A percentile compares a stretch with the other conserved stretches of the same genome.
Conservation (phyloP, 805 yeast species). For the Kodamaea nitidulidarum region DNA sequence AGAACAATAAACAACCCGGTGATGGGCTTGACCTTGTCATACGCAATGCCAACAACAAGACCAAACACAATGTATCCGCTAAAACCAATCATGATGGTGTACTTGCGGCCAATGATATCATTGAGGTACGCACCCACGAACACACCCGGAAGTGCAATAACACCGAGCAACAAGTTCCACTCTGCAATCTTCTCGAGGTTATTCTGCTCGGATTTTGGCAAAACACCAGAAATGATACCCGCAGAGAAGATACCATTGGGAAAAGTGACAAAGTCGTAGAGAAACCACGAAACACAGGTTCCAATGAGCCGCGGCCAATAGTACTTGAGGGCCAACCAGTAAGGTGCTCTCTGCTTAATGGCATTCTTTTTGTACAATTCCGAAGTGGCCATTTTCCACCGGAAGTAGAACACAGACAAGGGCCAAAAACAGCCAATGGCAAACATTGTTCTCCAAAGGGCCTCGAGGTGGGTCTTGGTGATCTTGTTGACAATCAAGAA, state of each 20-base stretch:
- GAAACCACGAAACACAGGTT: slow-evolving; percentile 72
- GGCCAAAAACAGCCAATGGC: slow-evolving; percentile 70
- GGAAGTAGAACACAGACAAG: slow-evolving; percentile 63
- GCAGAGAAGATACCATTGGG: slow-evolving; percentile 72
- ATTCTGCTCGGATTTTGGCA: slow-evolving; percentile 26
- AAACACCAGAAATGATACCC: slow-evolving; percentile 50
- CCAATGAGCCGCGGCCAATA: slow-evolving; percentile 70
- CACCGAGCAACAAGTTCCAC: slow-evolving; percentile 66
- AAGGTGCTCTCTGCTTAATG: slow-evolving; percentile 50
- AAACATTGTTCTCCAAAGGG: slow-evolving; percentile 68
- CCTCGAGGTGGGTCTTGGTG: slow-evolving; percentile 36
- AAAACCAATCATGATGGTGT: slow-evolving; percentile 69
- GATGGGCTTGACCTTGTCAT: slow-evolving; percentile 51
- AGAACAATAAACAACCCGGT: slow-evolving; percentile 63
- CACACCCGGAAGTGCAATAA: slow-evolving; percentile 70
- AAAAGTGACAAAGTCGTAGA: slow-evolving; percentile 76
- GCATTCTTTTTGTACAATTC: slow-evolving; percentile 61
- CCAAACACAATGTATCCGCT: slow-evolving; percentile 69
- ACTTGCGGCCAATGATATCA: slow-evolving; percentile 66
- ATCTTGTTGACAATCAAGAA: slow-evolving; percentile 66
- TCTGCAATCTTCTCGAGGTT: slow-evolving; percentile 59
- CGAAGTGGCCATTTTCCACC: slow-evolving; percentile 66
- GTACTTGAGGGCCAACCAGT: slow-evolving; percentile 55
- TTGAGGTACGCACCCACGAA: slow-evolving; percentile 62
- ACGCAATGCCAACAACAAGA: slow-evolving; percentile 64